phyloP scores from a whole-genome alignment of 257 asterid genomes.

The Solanum gandarillasii region DNA sequence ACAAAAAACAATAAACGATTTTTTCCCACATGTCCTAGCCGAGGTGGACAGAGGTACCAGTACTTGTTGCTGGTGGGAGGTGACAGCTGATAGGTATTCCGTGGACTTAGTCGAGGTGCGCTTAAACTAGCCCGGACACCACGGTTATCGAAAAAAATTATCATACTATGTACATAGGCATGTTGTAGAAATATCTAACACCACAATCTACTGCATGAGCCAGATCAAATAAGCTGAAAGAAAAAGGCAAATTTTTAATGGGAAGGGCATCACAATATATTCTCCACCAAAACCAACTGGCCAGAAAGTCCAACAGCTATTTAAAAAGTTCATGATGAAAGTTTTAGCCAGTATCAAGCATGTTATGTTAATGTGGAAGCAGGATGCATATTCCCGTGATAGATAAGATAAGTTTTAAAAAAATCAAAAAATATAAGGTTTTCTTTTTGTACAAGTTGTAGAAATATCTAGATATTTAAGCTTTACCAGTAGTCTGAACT shows the following conservation, averaged over 20 bases:
- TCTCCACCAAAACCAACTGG: background rate
- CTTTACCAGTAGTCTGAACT: slow-evolving; percentile 85
- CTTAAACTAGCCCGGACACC: background rate
- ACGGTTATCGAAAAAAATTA: background rate
- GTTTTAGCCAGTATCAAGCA: background rate
- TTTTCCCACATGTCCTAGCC: background rate
- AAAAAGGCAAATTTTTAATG: background rate
- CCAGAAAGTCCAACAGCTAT: background rate
- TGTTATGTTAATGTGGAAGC: background rate
- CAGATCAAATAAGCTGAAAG: background rate
- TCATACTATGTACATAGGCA: background rate
- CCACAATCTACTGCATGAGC: background rate
- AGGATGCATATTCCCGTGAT: background rate
- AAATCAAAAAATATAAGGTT: background rate
- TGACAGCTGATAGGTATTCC: background rate
- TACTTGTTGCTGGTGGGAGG: background rate
- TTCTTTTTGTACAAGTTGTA: background rate
- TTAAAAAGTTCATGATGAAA: background rate
- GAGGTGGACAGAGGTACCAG: background rate
- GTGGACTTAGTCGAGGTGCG: background rate
- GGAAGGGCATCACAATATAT: background rate
- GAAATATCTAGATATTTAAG: background rate
- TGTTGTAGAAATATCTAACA: background rate
- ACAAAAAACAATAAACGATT: background rate
- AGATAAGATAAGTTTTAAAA: background rate